phyloP scores from a whole-genome alignment of 345 rosid species.

The Isatis tinctoria region DNA sequence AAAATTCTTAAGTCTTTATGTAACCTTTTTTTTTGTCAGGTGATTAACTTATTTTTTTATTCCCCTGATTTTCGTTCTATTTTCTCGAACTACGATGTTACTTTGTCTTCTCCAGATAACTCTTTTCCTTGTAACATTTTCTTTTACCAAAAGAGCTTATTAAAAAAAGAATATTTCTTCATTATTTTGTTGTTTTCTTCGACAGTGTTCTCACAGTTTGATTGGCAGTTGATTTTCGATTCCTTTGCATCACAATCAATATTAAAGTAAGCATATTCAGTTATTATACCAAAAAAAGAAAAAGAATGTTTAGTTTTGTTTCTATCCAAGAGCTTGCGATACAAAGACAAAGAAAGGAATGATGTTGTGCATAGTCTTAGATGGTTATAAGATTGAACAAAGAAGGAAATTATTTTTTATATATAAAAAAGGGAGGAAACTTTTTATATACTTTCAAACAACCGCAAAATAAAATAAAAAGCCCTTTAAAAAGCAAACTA shows the following conservation, averaged over 20 bases:
- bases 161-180: background rate
- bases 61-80: constrained; percentile 3
- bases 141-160: constrained; percentile 10
- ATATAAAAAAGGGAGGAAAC: background rate
- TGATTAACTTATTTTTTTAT: background rate
- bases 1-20: background rate
- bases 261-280: constrained; percentile 22
- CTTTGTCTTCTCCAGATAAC: constrained; percentile 20
- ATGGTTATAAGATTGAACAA: constrained; percentile 5
- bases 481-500: background rate
- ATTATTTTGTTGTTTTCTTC: constrained; percentile 22
- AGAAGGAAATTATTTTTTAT: background rate
- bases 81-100: constrained; percentile 18
- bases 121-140: constrained; percentile 15
- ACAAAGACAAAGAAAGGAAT: constrained; percentile 26
- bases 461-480: background rate
- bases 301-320: constrained; percentile 33
- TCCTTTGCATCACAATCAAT: constrained; percentile 27
- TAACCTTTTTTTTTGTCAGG: constrained; percentile 10
- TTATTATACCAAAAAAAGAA: constrained; percentile 10
- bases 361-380: constrained; percentile 1
- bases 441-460: background rate
- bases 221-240: constrained; percentile 29
- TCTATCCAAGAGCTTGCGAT: constrained; percentile 19
- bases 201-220: constrained; percentile 21